phyloP scores from a whole-genome alignment of 305 asterid species.

The Rubia balearica region DNA sequence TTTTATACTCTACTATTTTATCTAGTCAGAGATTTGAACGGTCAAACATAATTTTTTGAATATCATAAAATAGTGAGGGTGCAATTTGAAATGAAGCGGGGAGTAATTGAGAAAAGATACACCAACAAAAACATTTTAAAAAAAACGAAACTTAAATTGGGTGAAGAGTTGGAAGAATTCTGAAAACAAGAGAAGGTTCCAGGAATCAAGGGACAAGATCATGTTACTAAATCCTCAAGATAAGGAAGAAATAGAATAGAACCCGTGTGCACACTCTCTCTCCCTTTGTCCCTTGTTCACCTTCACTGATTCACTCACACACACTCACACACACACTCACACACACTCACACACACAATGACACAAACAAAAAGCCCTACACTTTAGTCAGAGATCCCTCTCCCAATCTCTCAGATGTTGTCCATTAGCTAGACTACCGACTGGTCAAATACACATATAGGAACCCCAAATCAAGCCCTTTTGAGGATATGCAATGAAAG shows the following conservation, averaged over 20 bases:
- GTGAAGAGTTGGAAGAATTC: slow-evolving; percentile 32
- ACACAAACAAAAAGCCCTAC: neutral
- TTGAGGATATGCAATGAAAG: slow-evolving; percentile 23
- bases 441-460: neutral
- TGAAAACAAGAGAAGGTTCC: slow-evolving; percentile 47
- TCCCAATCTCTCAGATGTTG: slow-evolving; percentile 18
- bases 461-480: neutral
- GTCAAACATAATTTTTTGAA: too few relatives aligned
- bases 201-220: slow-evolving; percentile 64
- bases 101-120: neutral
- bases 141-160: neutral
- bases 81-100: too few relatives aligned
- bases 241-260: slow-evolving; percentile 33
- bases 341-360: neutral
- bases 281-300: slow-evolving; percentile 10
- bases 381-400: slow-evolving; percentile 12
- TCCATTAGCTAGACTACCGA: slow-evolving; percentile 7
- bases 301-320: neutral
- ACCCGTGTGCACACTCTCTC: slow-evolving; percentile 11
- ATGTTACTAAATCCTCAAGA: slow-evolving; percentile 53
- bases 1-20: too few relatives aligned
- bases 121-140: neutral
- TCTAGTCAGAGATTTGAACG: too few relatives aligned
- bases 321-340: too few relatives aligned
- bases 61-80: too few relatives aligned